phyloP scores from a whole-genome alignment of 441 rosid genomes.

The Populus hybrid region DNA sequence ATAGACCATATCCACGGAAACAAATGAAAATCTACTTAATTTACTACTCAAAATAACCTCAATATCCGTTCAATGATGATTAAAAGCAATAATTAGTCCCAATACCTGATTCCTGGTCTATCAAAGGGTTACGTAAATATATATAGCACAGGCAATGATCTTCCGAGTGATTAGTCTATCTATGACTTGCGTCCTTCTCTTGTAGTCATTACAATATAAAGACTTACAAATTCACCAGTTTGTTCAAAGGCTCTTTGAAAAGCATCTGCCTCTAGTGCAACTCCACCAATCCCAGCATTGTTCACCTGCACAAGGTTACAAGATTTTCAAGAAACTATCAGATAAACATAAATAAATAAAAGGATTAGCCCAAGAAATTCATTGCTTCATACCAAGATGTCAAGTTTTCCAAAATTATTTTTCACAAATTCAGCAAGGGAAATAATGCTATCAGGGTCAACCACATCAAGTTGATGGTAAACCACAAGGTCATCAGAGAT shows the following conservation, averaged over 20 bases:
- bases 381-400: constrained; percentile 35
- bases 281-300: no score
- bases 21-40: no score
- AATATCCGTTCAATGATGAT: no score
- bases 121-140: no score
- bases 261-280: neutral
- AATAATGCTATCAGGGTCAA: constrained; percentile 29
- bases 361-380: neutral
- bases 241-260: constrained; percentile 16
- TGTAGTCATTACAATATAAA: neutral
- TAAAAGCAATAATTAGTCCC: no score
- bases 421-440: constrained; percentile 38
- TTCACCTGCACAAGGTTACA: neutral
- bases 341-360: neutral
- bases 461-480: constrained; percentile 50
- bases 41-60: no score
- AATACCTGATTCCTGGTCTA: neutral
- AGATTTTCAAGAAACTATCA: neutral
- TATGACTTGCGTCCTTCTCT: neutral
- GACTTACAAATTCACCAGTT: constrained; percentile 23
- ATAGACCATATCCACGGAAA: no score
- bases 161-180: neutral
- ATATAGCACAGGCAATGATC: neutral
- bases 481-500: constrained; percentile 23
- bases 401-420: constrained; percentile 40